A percentile compares a stretch with the other conserved stretches of the same genome.
These are phyloP conservation scores for Linnemannia exigua DNA, from an alignment of 192 early-diverging fungal genomes.

Conservation along the genomic window DNA sequence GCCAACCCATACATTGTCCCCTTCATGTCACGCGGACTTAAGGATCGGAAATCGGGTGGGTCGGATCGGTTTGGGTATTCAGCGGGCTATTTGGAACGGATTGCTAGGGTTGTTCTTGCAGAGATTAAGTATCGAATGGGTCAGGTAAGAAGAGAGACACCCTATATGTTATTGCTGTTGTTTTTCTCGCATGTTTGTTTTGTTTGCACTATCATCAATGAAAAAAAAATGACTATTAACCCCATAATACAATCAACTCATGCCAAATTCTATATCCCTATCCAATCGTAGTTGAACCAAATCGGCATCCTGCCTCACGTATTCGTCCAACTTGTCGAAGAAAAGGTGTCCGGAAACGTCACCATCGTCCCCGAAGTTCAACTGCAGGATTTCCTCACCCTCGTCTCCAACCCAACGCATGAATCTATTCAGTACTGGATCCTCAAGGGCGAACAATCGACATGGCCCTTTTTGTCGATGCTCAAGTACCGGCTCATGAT, in stretches of 20 bases:
- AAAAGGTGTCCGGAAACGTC: constrained; percentile 77
- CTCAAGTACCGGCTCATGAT: constrained; percentile 77
- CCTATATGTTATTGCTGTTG: not conserved
- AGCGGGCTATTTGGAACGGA: constrained; percentile 53
- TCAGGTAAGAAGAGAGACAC: constrained; percentile 59
- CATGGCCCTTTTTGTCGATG: constrained; percentile 82
- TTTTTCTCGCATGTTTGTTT: not conserved
- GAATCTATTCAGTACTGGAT: constrained; percentile 79
- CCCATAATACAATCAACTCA: too few species aligned
- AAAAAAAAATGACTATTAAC: too few species aligned
- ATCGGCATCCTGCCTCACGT: constrained; percentile 72
- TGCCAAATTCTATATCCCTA: not conserved
- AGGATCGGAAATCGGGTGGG: constrained; percentile 41
- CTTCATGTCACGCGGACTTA: constrained; percentile 69
- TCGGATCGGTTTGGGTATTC: constrained; percentile 36
- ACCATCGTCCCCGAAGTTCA: constrained; percentile 76
- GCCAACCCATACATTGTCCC: constrained; percentile 79
- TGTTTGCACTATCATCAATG: not conserved
- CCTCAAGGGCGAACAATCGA: constrained; percentile 81
- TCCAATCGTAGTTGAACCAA: constrained; percentile 62
- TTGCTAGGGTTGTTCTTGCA: constrained; percentile 64
- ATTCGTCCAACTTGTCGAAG: constrained; percentile 70
- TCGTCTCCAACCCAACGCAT: constrained; percentile 80
- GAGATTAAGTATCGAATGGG: constrained; percentile 74
- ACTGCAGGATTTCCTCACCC: constrained; percentile 71